phyloP scores from a whole-genome alignment of 164 flowering plant species.

The Pachysandra terminalis region DNA sequence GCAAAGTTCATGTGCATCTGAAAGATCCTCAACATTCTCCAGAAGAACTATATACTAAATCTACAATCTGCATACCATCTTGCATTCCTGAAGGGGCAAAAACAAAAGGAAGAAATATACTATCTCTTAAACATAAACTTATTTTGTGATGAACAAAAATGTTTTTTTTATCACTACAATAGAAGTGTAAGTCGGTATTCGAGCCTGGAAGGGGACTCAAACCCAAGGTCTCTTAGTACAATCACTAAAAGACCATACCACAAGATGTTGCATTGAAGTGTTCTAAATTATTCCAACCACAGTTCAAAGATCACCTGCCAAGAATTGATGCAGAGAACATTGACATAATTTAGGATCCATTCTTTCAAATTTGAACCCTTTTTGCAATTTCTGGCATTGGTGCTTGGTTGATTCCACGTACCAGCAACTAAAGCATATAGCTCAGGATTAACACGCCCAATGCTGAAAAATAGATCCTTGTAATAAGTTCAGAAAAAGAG shows the following conservation, averaged over 20 bases:
- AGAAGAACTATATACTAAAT: background rate
- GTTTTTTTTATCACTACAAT: too few relatives aligned
- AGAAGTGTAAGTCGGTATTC: too few relatives aligned
- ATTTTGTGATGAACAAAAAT: too few relatives aligned
- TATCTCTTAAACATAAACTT: background rate
- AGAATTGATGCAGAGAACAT: conserved; percentile 83
- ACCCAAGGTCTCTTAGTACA: too few relatives aligned
- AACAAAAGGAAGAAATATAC: background rate
- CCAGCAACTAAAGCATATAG: conserved; percentile 79
- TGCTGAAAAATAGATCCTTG: conserved; percentile 47
- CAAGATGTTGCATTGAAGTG: background rate
- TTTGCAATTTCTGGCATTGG: conserved; percentile 15
- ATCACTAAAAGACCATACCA: background rate
- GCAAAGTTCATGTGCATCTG: background rate
- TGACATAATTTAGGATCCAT: conserved; percentile 72
- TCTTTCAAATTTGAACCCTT: conserved; percentile 25
- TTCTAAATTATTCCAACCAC: background rate
- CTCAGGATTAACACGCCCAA: conserved; percentile 81
- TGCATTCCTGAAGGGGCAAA: background rate
- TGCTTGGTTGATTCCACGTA: conserved; percentile 37
- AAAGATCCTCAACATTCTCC: background rate
- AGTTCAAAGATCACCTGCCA: conserved; percentile 72
- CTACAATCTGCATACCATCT: background rate
- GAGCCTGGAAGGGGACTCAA: too few relatives aligned
- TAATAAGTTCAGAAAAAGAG: conserved; percentile 7